Percentiles rank a stretch among this genome's conserved stretches.
These are phyloP conservation scores for Cystobasidium onofrii DNA, from an alignment of 768 basidiomycete genomes.

Conservation along the genomic window DNA sequence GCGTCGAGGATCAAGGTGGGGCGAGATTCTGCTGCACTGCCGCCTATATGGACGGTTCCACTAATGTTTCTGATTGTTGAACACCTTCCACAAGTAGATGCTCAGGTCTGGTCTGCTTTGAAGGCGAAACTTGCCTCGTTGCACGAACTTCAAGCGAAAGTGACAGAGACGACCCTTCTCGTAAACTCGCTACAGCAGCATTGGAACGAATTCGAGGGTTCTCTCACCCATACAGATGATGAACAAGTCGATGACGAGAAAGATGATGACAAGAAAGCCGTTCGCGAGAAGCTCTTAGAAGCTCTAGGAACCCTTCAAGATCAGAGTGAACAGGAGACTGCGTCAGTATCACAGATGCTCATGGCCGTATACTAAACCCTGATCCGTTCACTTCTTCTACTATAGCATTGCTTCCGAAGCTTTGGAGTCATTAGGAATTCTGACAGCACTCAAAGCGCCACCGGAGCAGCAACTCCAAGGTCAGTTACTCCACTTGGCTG, in stretches of 20 bases:
- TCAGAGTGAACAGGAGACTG: constrained; percentile 8
- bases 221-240: neutral
- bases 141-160: neutral
- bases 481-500: neutral
- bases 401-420: constrained; percentile 1
- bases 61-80: too few species aligned
- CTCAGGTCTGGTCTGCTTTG: constrained; percentile 1
- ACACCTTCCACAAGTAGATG: neutral
- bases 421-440: constrained; percentile 15
- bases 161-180: neutral
- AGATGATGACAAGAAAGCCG: neutral
- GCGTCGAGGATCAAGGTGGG: neutral
- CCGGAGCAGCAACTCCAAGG: constrained; percentile 2
- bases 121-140: constrained; percentile 4
- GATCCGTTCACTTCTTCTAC: neutral
- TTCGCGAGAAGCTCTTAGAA: neutral
- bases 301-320: neutral
- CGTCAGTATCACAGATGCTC: neutral
- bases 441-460: constrained; percentile 8
- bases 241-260: neutral
- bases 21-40: too few species aligned
- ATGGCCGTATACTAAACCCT: neutral
- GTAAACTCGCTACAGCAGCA: neutral
- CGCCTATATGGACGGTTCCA: too few species aligned
- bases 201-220: neutral